phyloP scores from a whole-genome alignment of 2,329 filamentous ascomycete genomes.

The Magnaporthiopsis rhizophila region DNA sequence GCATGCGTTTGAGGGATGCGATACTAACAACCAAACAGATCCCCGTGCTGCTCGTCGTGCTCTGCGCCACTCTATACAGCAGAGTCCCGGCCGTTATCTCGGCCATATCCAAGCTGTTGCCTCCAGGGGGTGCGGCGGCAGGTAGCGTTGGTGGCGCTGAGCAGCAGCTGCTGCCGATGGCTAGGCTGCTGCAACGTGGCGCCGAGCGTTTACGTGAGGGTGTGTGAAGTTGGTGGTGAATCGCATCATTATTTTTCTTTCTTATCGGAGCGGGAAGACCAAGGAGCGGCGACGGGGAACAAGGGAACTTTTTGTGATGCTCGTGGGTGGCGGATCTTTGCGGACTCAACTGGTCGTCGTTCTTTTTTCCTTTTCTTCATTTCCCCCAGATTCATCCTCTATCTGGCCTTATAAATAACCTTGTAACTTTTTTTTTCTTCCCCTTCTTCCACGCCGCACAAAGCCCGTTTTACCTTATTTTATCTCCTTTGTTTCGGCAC shows the following conservation, averaged over 20 bases:
- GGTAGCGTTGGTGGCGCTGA: neutral
- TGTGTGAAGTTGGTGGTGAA: conserved; percentile 20
- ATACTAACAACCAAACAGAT: conserved; percentile 6
- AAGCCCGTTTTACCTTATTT: neutral
- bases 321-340: neutral
- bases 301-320: neutral
- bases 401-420: neutral
- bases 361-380: neutral
- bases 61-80: conserved; percentile 7
- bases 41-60: conserved; percentile 6
- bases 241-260: neutral
- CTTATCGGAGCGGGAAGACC: neutral
- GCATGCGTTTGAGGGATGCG: neutral
- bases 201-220: neutral
- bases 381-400: neutral
- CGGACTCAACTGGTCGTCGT: neutral
- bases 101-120: neutral
- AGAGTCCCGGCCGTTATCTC: conserved; percentile 2
- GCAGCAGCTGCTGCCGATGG: neutral
- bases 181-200: neutral
- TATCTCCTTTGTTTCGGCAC: neutral
- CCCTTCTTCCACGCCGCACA: neutral
- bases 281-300: neutral
- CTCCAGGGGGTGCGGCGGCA: neutral
- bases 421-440: neutral